phyloP scores from a whole-genome alignment of 2,329 filamentous ascomycete species.

The Colletotrichum chlorophyti region DNA sequence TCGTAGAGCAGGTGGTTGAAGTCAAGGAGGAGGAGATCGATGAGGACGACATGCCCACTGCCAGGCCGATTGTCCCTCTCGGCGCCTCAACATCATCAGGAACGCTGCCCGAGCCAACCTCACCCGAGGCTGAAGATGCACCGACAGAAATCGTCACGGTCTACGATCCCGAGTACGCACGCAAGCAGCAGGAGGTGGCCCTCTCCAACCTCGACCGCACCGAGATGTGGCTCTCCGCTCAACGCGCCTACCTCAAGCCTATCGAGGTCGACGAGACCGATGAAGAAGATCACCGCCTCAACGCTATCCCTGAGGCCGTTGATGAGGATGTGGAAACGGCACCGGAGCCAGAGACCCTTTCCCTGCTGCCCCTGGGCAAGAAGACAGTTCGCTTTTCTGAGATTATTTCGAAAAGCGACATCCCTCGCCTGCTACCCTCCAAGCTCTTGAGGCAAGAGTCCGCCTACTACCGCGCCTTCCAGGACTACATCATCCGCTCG shows the following conservation, averaged over 20 bases:
- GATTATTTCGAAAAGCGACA: constrained; percentile 49
- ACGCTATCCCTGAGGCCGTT: constrained; percentile 44
- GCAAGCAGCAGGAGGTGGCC: constrained; percentile 74
- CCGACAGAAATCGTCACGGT: constrained; percentile 71
- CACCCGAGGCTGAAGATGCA: constrained; percentile 60
- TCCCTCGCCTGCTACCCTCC: constrained; percentile 58
- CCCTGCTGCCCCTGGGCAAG: constrained; percentile 55
- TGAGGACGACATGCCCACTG: constrained; percentile 71
- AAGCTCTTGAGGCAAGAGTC: constrained; percentile 68
- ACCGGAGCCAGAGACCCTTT: constrained; percentile 35
- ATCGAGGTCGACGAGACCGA: constrained; percentile 56
- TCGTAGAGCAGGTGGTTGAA: constrained; percentile 74
- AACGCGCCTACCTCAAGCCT: constrained; percentile 77
- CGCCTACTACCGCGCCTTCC: constrained; percentile 89
- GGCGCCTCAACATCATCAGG: constrained; percentile 38
- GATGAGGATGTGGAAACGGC: constrained; percentile 40
- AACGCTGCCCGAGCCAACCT: constrained; percentile 42
- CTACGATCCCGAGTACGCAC: constrained; percentile 78
- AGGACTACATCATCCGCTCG: constrained; percentile 72
- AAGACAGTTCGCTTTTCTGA: constrained; percentile 81
- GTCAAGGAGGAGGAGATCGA: constrained; percentile 55
- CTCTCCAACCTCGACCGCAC: constrained; percentile 84
- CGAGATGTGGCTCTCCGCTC: constrained; percentile 83
- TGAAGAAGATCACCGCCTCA: constrained; percentile 31
- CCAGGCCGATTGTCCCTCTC: constrained; percentile 52